phyloP scores from a whole-genome alignment of 2,329 filamentous ascomycete genomes.

The Trichoderma sp. region DNA sequence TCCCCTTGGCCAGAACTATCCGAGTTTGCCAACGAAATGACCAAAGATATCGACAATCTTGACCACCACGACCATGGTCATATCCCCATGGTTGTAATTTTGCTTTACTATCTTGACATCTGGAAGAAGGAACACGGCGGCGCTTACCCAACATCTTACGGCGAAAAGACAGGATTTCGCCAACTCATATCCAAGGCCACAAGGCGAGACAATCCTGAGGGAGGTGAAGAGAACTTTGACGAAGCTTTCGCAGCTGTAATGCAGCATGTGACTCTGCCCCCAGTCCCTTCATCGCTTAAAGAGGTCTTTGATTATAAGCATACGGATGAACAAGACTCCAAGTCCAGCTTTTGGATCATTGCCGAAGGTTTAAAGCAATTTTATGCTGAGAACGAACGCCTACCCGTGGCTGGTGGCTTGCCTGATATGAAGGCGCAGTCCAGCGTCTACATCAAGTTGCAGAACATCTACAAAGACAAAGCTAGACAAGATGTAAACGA shows the following conservation, averaged over 20 bases:
- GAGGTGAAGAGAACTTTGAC: conserved; percentile 95
- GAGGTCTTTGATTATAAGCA: conserved; percentile 74
- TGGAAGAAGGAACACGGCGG: conserved; percentile 77
- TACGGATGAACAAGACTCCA: conserved; percentile 20
- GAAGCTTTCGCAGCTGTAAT: conserved; percentile 86
- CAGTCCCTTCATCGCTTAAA: conserved; percentile 67
- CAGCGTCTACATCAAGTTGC: conserved; percentile 82
- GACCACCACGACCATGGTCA: conserved; percentile 85
- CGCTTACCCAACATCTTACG: conserved; percentile 69
- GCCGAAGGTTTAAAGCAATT: conserved; percentile 78
- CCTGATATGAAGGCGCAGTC: conserved; percentile 99
- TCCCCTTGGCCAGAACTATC: conserved; percentile 82
- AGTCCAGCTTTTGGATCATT: conserved; percentile 82
- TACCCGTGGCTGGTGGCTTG: conserved; percentile 83
- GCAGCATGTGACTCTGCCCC: conserved; percentile 74
- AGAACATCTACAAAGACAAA: conserved; percentile 90
- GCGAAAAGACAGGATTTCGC: conserved; percentile 84
- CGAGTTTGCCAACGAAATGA: conserved; percentile 66
- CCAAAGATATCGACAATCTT: conserved; percentile 67
- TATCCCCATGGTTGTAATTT: conserved; percentile 79
- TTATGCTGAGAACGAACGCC: conserved; percentile 67
- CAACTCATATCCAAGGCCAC: conserved; percentile 66
- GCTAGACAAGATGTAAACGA: conserved; percentile 76
- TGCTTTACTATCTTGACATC: conserved; percentile 77
- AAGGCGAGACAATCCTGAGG: conserved; percentile 74